These are phyloP conservation scores for Fusarium abutilonis DNA, from an alignment of 2,329 filamentous ascomycete genomes.

Conservation along the genomic window DNA sequence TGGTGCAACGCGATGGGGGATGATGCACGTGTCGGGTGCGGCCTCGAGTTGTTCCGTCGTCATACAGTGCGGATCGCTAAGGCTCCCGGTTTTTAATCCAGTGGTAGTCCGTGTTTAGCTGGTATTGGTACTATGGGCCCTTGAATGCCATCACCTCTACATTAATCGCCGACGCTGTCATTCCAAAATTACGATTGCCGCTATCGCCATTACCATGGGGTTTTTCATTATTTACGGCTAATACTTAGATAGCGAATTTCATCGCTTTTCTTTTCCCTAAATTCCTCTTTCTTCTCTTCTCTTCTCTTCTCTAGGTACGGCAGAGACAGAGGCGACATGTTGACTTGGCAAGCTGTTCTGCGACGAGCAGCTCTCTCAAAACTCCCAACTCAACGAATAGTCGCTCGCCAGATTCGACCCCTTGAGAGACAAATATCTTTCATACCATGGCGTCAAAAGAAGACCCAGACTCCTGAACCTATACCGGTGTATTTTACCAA, in stretches of 20 bases:
- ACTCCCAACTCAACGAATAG: constrained; percentile 34
- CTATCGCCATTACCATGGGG: constrained; percentile 38
- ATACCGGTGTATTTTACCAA: constrained; percentile 51
- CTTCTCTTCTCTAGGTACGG: background rate
- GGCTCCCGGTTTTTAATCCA: too few species aligned
- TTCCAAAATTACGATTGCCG: constrained; percentile 10
- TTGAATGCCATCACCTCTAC: constrained; percentile 5
- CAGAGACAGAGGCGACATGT: constrained; percentile 33
- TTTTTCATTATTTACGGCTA: constrained; percentile 23
- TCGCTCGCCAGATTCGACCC: constrained; percentile 37
- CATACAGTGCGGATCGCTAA: constrained; percentile 35
- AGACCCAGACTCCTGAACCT: constrained; percentile 16
- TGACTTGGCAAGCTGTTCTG: constrained; percentile 39
- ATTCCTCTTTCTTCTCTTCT: background rate
- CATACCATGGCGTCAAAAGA: constrained; percentile 48
- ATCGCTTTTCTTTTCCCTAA: constrained; percentile 2
- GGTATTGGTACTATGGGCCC: background rate
- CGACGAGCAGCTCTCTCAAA: constrained; percentile 39
- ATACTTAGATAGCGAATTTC: constrained; percentile 5
- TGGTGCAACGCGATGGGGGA: constrained; percentile 36
- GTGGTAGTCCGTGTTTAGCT: background rate
- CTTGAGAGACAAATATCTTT: constrained; percentile 47
- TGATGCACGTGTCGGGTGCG: constrained; percentile 46
- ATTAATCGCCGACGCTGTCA: constrained; percentile 11
- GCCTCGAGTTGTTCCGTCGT: constrained; percentile 47